Evolutionary conservation across 768 basidiomycete genomes (phyloP), one percentile per base, ranked within the genome.

Genomic region (Gymnopilus junonius): DNA sequence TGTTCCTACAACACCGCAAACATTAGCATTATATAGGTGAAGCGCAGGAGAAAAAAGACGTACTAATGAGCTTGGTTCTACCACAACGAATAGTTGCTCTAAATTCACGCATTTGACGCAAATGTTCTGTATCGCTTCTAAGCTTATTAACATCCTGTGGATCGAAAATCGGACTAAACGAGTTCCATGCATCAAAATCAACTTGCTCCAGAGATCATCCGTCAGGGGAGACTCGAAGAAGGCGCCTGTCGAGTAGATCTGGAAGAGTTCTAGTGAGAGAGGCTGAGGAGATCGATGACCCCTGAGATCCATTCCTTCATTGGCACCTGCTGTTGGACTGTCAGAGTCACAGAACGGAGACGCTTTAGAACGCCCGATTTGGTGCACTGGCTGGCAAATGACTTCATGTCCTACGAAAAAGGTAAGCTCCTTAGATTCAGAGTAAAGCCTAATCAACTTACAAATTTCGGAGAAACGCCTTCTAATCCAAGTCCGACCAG

Each of bases 51-150:
- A 59, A 48, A 58, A n/a, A 27, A 17, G 59, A 67, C 77, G 51
- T 68, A 89, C 89, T 66, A 89, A 60, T 21, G 78, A 75, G 10
- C 67, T 69, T 8, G 80, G 81, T 42, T 85, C 79, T 12, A 85
- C 72, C 0, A 86, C 85, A 14, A 93, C 73, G 67, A 91, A 93
- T 6, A 94, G 71, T 64, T 91, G 82, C 65, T 89, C 82, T 8
- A 94, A 79, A 7, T 70, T 73, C 0, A 74, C 60, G 61, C 91
- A 92, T 17, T 79, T 73, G 10, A 67, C 62, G 66, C 91, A 92
- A 8, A 94, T 82, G 29, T 80, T 75, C 20, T 75, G 71, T 32
- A 94, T 76, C 0, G 82, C 78, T 11, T 74, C 73, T 21, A 86
- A 70, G 65, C 79, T 77, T 59, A 92, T 81, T 3, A 80, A 75